phyloP scores from a whole-genome alignment of 768 basidiomycete genomes.

The Lactarius evosmus region DNA sequence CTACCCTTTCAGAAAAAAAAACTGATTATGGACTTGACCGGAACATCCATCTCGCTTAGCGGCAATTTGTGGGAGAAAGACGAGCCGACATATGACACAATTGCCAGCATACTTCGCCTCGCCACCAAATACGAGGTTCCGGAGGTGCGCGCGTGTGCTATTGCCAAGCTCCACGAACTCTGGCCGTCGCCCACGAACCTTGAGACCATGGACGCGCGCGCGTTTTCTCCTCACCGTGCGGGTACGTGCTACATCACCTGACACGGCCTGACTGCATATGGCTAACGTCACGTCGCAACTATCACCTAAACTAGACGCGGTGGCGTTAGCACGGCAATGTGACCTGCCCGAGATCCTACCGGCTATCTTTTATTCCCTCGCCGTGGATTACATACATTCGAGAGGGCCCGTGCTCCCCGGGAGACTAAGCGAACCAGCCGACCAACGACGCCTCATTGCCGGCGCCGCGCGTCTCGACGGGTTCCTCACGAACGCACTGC shows the following conservation, averaged over 20 bases:
- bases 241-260: conserved; percentile 29
- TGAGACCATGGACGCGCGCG: conserved; percentile 31
- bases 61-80: conserved; percentile 32
- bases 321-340: conserved; percentile 37
- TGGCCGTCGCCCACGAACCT: conserved; percentile 35
- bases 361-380: conserved; percentile 42
- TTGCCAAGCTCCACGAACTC: conserved; percentile 29
- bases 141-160: conserved; percentile 32
- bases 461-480: conserved; percentile 2
- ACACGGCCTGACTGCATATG: neutral
- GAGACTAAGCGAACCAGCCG: neutral
- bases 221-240: conserved; percentile 34
- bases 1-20: neutral
- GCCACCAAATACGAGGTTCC: conserved; percentile 40
- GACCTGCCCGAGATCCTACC: conserved; percentile 39
- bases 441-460: neutral
- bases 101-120: conserved; percentile 35
- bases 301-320: conserved; percentile 33
- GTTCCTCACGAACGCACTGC: neutral
- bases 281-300: conserved; percentile 3
- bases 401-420: neutral
- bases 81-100: conserved; percentile 30
- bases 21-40: neutral
- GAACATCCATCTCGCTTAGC: neutral
- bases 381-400: conserved; percentile 24